Percentiles rank a stretch among this genome's conserved stretches.
These are phyloP conservation scores for Phytophthora tubulina DNA, from an alignment of 352 stramenopile species.

Conservation along the genomic window DNA sequence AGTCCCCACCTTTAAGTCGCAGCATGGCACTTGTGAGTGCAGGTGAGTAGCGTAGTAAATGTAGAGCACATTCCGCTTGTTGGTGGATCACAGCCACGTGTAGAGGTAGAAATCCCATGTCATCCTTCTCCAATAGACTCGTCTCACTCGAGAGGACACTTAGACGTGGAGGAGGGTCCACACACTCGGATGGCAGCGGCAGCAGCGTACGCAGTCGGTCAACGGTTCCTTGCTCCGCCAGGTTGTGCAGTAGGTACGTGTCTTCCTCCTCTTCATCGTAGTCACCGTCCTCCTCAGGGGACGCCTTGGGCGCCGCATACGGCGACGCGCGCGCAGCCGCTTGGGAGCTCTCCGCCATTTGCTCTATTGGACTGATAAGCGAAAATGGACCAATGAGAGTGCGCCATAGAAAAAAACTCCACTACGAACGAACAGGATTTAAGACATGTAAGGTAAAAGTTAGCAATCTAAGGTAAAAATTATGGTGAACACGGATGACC, in stretches of 20 bases:
- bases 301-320: not conserved
- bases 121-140: constrained; percentile 80
- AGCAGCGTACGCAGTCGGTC: constrained; percentile 62
- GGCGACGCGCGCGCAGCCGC: not conserved
- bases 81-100: constrained; percentile 80
- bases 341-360: constrained; percentile 14
- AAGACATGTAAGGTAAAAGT: too few relatives aligned
- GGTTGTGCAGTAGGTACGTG: constrained; percentile 68
- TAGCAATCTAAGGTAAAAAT: too few relatives aligned
- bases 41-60: constrained; percentile 72
- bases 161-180: constrained; percentile 32
- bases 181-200: constrained; percentile 29
- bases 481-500: too few relatives aligned
- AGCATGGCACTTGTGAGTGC: constrained; percentile 75
- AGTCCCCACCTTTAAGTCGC: constrained; percentile 68
- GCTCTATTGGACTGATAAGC: not conserved
- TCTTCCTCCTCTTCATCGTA: constrained; percentile 54
- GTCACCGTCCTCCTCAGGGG: constrained; percentile 48
- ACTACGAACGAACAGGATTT: too few relatives aligned
- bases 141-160: constrained; percentile 62
- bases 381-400: constrained; percentile 15
- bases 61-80: constrained; percentile 45
- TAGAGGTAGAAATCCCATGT: constrained; percentile 85
- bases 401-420: too few relatives aligned
- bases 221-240: constrained; percentile 61